Percentiles rank a stretch among this genome's conserved stretches.
Conservation (phyloP, 208 protist genomes). For the Acanthamoeba triangularis region DNA sequence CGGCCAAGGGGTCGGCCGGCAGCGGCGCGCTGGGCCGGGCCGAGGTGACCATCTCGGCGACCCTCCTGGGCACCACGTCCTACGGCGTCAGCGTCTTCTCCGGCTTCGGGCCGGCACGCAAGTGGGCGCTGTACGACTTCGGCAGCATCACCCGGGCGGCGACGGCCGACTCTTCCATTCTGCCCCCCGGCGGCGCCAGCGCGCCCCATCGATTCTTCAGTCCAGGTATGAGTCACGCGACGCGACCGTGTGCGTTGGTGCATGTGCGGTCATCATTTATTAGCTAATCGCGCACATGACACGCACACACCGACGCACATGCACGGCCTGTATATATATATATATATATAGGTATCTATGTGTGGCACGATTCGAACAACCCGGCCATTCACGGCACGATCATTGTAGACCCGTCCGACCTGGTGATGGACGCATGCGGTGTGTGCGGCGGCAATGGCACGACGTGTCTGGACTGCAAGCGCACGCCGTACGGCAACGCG, state of each 20-base stretch:
- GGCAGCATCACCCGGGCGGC: not conserved
- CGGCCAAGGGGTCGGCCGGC: not conserved
- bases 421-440: not conserved
- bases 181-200: not conserved
- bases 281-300: no score
- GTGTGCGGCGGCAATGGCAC: conserved; percentile 75
- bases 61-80: conserved; percentile 1
- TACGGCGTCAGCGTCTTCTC: conserved; percentile 46
- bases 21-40: conserved; percentile 8
- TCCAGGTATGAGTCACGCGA: not conserved
- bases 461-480: conserved; percentile 5
- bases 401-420: conserved; percentile 28
- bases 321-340: no score
- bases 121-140: not conserved
- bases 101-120: conserved; percentile 23
- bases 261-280: no score
- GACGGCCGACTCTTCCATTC: not conserved
- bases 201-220: not conserved
- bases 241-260: no score
- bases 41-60: not conserved
- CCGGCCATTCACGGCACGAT: conserved; percentile 1
- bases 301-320: no score
- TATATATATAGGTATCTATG: not conserved
- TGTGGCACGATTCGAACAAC: conserved; percentile 70
- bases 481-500: conserved; percentile 12